Evolutionary conservation across 2,329 filamentous ascomycete genomes (phyloP), one percentile per base, ranked within the genome.

Genomic region (Geosmithia flava): DNA sequence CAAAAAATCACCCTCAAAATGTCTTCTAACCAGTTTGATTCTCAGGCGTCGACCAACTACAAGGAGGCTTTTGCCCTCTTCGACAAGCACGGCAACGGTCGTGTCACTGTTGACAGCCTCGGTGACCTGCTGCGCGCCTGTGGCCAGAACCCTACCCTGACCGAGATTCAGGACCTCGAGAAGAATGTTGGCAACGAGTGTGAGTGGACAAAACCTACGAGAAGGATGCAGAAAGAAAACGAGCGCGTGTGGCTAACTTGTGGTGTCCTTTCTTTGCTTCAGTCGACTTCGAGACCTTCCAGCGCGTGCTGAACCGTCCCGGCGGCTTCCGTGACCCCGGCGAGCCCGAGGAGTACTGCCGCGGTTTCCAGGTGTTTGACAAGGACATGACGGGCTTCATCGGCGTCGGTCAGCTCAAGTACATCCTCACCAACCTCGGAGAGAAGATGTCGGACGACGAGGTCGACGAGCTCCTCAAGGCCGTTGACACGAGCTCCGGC

Each of bases 361-460:
- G 91, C 53, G 93, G 93, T 49, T 98, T 98, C 75, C 93, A 98
- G 69, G 93, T 98, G 48, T 98, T 98, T 60, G 93, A 98, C 71
- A 98, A 98, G 72, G 93, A 98, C 66, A 85, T 95, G 81, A 95
- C 89, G 51, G 93, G 93, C 47, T 96, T 90, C 68, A 97, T 98
- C 64, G 93, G 91, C 49, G 91, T 97, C 54, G 93, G 93, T 50
- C 93, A 98, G 72, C 79, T 98, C 67, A 87, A 95, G 70, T 98
- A 98, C 72, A 91, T 98, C 65, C 71, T 98, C 61, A 98, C 93
- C 49, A 97, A 97, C 66, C 71, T 98, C 59, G 93, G 93, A 60
- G 93, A 98, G 83, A 97, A 97, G 78, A 96, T 98, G 89, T 87
- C 85, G 52, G 91, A 98, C 60, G 93, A 97, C 54, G 93, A 98